Evolutionary conservation across 441 rosid species (phyloP).

Genomic region (Mallotus japonicus): DNA sequence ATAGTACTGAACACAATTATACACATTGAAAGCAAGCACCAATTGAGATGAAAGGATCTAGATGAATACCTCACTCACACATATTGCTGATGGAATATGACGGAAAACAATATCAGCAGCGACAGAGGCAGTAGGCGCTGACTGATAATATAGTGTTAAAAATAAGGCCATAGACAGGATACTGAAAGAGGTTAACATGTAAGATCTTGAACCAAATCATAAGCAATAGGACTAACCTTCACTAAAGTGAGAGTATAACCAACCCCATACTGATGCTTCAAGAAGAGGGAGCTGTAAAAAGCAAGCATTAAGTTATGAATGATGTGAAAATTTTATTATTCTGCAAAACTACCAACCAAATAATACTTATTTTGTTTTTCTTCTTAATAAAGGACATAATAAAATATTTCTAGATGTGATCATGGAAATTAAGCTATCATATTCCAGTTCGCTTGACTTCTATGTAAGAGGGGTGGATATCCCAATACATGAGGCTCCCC

Average conservation of each 20-base stretch:
- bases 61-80: conserved; percentile 87
- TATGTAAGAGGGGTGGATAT: neutral
- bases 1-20: neutral
- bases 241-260: conserved; percentile 95
- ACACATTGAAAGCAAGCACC: neutral
- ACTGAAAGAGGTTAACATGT: conserved; percentile 1
- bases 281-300: conserved; percentile 78
- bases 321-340: conserved; percentile 1
- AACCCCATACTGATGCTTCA: conserved; percentile 97
- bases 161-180: conserved; percentile 21
- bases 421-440: neutral
- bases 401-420: neutral
- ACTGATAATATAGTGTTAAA: conserved; percentile 42
- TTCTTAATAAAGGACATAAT: neutral
- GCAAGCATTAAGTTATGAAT: conserved; percentile 26
- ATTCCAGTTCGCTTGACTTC: neutral
- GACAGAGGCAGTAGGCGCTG: conserved; percentile 74
- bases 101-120: conserved; percentile 82
- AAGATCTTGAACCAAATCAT: conserved; percentile 12
- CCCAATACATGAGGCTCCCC: neutral
- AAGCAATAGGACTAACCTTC: conserved; percentile 53
- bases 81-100: conserved; percentile 91
- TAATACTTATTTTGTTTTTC: neutral
- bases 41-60: conserved; percentile 5
- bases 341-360: conserved; percentile 3